Conservation (phyloP, 2,329 filamentous ascomycete species). For the Daldinia sp. region DNA sequence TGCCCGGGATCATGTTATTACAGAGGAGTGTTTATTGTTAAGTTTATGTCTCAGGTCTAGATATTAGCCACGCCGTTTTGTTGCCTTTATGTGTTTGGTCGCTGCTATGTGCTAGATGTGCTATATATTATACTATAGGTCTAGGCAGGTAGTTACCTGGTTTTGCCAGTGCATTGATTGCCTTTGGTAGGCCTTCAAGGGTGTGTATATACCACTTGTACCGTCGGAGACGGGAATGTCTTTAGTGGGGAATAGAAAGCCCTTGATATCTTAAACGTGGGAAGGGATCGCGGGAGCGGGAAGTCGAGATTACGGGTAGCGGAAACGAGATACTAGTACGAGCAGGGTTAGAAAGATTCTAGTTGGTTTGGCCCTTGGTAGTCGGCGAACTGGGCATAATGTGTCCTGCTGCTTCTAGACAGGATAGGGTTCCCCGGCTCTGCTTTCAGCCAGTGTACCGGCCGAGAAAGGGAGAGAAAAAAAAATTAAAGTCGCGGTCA, state of each 20-base stretch:
- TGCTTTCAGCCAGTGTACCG: slow-evolving; percentile 3
- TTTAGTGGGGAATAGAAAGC: slow-evolving; percentile 22
- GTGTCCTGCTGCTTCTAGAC: slow-evolving; percentile 7
- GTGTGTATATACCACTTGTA: slow-evolving; percentile 3
- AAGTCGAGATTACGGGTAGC: slow-evolving; percentile 25
- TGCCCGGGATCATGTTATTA: slow-evolving; percentile 25
- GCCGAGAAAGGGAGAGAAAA: neutral
- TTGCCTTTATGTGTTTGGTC: neutral
- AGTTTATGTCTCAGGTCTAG: slow-evolving; percentile 27
- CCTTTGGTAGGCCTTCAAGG: neutral
- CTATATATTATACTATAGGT: neutral
- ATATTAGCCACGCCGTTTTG: slow-evolving; percentile 14
- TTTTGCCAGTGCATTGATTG: neutral
- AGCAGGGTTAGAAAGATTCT: slow-evolving; percentile 22
- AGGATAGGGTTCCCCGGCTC: slow-evolving; percentile 8
- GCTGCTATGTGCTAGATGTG: neutral
- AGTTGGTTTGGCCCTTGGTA: slow-evolving; percentile 6
- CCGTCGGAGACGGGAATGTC: neutral
- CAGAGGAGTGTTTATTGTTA: slow-evolving; percentile 15
- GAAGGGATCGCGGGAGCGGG: slow-evolving; percentile 25
- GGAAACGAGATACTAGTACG: slow-evolving; percentile 27
- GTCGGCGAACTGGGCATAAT: slow-evolving; percentile 8
- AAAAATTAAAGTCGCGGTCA: slow-evolving; percentile 16
- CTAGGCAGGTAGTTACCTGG: neutral
- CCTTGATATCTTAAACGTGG: slow-evolving; percentile 24